phyloP scores from a whole-genome alignment of 225 moss, liverwort and hornwort species.

The Neckera pumila region DNA sequence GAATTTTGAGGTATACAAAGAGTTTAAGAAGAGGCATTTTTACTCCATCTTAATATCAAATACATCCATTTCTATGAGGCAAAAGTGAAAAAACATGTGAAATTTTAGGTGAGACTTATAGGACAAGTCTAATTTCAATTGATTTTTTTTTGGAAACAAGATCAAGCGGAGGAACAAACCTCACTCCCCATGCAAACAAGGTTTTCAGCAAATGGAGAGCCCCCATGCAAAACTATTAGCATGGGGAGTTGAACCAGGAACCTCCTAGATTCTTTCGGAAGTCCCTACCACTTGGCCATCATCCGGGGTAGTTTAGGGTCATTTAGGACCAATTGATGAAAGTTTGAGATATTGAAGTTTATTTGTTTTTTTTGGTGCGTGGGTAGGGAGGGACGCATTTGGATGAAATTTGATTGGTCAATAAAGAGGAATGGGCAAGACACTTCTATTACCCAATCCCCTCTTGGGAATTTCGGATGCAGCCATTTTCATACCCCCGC shows the following conservation, averaged over 20 bases:
- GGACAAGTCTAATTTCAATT: neutral
- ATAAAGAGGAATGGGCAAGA: neutral
- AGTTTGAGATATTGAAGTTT: neutral
- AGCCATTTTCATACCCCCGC: neutral
- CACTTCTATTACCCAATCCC: neutral
- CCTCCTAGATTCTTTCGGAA: too few species aligned
- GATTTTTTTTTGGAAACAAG: too few species aligned
- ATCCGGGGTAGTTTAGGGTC: too few species aligned
- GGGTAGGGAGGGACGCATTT: neutral
- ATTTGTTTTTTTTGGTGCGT: too few species aligned
- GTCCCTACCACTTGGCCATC: too few species aligned
- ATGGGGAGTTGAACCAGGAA: too few species aligned
- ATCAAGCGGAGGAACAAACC: too few species aligned
- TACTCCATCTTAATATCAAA: neutral
- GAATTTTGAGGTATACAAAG: neutral
- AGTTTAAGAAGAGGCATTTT: neutral
- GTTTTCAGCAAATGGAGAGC: too few species aligned
- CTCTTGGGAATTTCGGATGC: neutral
- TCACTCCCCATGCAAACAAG: too few species aligned
- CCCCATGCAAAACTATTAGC: too few species aligned
- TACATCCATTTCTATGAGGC: neutral
- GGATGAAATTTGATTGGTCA: neutral
- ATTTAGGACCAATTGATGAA: too few species aligned
- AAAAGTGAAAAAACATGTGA: neutral
- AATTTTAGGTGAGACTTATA: neutral